phyloP scores from a whole-genome alignment of 2,329 filamentous ascomycete species.

The Microcyclospora pomicola region DNA sequence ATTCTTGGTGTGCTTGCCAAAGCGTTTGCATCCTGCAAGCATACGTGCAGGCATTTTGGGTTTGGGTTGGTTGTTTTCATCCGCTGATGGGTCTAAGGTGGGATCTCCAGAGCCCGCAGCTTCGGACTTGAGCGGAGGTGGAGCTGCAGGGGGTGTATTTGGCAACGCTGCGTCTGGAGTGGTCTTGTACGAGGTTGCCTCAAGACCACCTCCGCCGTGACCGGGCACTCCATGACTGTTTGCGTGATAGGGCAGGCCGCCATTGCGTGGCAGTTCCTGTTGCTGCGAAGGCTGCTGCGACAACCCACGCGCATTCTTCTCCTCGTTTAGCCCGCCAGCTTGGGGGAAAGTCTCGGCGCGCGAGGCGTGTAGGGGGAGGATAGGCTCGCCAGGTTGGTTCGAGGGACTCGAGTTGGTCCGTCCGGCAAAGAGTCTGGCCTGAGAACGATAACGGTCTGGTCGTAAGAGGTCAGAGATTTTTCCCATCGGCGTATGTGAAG shows the following conservation, averaged over 20 bases:
- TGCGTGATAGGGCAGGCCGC: conserved; percentile 7
- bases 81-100: conserved; percentile 31
- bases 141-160: conserved; percentile 20
- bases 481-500: conserved; percentile 34
- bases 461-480: conserved; percentile 38
- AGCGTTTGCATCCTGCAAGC: conserved; percentile 36
- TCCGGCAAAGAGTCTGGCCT: conserved; percentile 29
- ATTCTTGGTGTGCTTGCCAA: conserved; percentile 43
- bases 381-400: conserved; percentile 18
- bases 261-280: conserved; percentile 2
- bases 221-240: conserved; percentile 18
- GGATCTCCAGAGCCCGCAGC: conserved; percentile 38
- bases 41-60: conserved; percentile 36
- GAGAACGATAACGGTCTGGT: conserved; percentile 38
- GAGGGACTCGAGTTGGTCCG: conserved; percentile 9
- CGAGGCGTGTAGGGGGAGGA: conserved; percentile 16
- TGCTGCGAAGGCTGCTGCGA: conserved; percentile 5
- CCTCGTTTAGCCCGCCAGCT: conserved; percentile 21
- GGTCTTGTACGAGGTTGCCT: conserved; percentile 14
- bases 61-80: conserved; percentile 19
- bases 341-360: conserved; percentile 11
- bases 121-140: conserved; percentile 33
- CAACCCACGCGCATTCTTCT: conserved; percentile 13
- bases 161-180: conserved; percentile 9
- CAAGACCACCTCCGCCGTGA: conserved; percentile 14